Evolutionary conservation across 164 flowering plant species (phyloP), one percentile per base, ranked within the genome.

Genomic region (Vitis labrusca): DNA sequence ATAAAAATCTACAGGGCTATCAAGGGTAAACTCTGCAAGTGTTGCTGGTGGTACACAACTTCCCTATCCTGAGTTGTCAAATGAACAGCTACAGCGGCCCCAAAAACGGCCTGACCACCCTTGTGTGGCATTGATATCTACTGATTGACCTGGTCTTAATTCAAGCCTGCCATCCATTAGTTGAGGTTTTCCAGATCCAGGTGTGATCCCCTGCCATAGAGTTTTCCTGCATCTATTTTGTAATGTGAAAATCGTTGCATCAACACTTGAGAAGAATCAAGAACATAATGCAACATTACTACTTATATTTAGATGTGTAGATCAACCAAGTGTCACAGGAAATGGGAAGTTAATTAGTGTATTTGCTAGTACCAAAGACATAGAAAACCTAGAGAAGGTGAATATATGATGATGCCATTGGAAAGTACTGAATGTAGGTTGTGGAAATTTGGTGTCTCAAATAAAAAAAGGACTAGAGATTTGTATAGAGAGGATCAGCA

Each of bases 71-170:
- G 76, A 59, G 12, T 9, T 17, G 51, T 84, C 79, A 23, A 80
- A 84, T 3, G 50, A 14, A 72, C 84, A 85, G 12, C 73, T 69
- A 0, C 47, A 47, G 0, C 88, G 72, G 8, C 77, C 83, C 86
- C 86, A 85, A 17, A 85, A 47, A 0, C 84, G 82, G 52, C 84
- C 85, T 5, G 86, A 85, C 88, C 88, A 85, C 1, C 79, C 82
- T 14, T 48, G 6, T 0, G 82, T 78, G 9, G 73, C 77, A 12
- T 10, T 50, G 48, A 81, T 50, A 7, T 16, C 29, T 1, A 59
- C 37, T 0, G 60, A 8, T 59, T 76, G 58, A 0, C 67, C 64
- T 0, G 87, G 81, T 15, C 16, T 60, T 14, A 86, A 68, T 47
- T 52, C 48, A 4, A 86, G 55, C 17, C 89, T 87, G 4, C 82